Evolutionary conservation across 345 rosid species (phyloP).

Genomic region (Melaleuca alternifolia): DNA sequence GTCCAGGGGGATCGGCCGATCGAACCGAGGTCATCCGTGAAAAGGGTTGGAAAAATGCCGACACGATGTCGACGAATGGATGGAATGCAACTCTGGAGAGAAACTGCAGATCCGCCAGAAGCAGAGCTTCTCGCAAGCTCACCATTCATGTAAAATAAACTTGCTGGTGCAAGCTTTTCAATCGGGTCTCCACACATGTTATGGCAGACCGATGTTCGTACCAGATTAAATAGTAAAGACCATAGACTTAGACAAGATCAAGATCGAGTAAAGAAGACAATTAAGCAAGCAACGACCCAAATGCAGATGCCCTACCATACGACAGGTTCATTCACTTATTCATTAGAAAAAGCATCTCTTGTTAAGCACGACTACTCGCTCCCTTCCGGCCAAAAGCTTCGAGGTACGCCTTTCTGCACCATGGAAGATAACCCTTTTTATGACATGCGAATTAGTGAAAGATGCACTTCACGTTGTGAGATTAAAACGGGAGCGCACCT

Average conservation of each 20-base stretch:
- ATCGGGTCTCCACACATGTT: background rate
- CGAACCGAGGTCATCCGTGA: background rate
- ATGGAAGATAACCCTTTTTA: background rate
- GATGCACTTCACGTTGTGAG: background rate
- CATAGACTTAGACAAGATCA: background rate
- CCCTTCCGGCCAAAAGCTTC: background rate
- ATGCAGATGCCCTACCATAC: background rate
- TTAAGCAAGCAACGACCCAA: background rate
- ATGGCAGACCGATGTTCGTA: background rate
- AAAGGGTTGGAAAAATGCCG: background rate
- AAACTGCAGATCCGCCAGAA: background rate
- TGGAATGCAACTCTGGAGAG: background rate
- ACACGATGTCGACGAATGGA: background rate
- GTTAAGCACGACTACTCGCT: background rate
- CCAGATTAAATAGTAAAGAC: background rate
- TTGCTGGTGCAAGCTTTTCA: background rate
- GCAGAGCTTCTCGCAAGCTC: background rate
- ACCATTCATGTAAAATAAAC: background rate
- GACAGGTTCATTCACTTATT: background rate
- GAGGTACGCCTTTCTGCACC: background rate
- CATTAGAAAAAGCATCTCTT: background rate
- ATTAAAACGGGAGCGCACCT: conserved; percentile 15
- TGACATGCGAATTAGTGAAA: background rate
- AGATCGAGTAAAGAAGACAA: background rate
- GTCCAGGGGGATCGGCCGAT: background rate